A percentile compares a stretch with the other conserved stretches of the same genome.
phyloP scores from a whole-genome alignment of 1,284 basidiomycete genomes.

The Ceratobasidium sp. region DNA sequence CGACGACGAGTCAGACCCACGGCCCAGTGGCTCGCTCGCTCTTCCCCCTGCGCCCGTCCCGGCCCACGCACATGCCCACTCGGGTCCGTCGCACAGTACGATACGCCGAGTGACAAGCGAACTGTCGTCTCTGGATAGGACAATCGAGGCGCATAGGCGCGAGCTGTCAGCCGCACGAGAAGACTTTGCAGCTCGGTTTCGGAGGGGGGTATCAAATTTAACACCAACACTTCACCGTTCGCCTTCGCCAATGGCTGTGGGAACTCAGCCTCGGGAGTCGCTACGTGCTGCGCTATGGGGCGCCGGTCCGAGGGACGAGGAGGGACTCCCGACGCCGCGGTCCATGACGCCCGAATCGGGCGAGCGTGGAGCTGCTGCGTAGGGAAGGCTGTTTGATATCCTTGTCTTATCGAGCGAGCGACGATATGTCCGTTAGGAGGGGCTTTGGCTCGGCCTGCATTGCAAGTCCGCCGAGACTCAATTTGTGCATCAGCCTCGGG shows the following conservation, averaged over 20 bases:
- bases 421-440: conserved; percentile 10
- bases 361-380: conserved; percentile 28
- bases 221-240: conserved; percentile 26
- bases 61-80: conserved; percentile 36
- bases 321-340: conserved; percentile 42
- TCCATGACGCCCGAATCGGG: conserved; percentile 39
- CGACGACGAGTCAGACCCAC: conserved; percentile 20
- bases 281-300: conserved; percentile 40
- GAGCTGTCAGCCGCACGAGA: conserved; percentile 37
- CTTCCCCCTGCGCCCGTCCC: conserved; percentile 37
- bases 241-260: conserved; percentile 7
- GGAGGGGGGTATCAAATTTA: conserved; percentile 38
- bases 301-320: conserved; percentile 34
- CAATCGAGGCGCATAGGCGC: conserved; percentile 35
- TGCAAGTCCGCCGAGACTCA: conserved; percentile 42
- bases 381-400: background rate
- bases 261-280: conserved; percentile 34
- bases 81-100: conserved; percentile 20
- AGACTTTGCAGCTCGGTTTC: conserved; percentile 39
- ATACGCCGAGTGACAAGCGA: conserved; percentile 40
- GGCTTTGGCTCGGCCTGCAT: conserved; percentile 21
- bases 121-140: conserved; percentile 35
- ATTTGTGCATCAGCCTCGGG: conserved; percentile 15
- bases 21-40: conserved; percentile 4
- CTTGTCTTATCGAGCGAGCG: conserved; percentile 34